Base-by-base conservation (phyloP, 495 filamentous ascomycete genomes). In the Pyrenopolyporus hunteri region DNA sequence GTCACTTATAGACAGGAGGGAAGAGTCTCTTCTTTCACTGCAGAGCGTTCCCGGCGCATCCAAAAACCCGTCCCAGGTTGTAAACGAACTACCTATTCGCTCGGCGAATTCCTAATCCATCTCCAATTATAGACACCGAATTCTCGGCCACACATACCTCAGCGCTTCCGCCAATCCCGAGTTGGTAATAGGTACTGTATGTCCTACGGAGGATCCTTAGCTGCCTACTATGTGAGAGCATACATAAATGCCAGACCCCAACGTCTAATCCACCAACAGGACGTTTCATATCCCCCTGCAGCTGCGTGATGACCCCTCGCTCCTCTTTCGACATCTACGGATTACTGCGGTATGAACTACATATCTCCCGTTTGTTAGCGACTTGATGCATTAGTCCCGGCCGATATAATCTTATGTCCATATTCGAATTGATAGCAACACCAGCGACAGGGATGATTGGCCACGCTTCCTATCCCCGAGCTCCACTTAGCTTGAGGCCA, bases 121-220 rank as follows among this genome's bases (percentile, higher is more conserved):
- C 37, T 48, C 39, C 11, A 33, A 33, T n/a, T n/a, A n/a, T 13
- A 13, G 31, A 33, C 9, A 33, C 31, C 31, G 31, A 35, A 35
- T n/a, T n/a, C n/a, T n/a, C n/a, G n/a, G n/a, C n/a, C n/a, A n/a
- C n/a, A n/a, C n/a, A n/a, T n/a, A n/a, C n/a, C n/a, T n/a, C n/a
- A n/a, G n/a, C n/a, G n/a, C n/a, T n/a, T n/a, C n/a, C n/a, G n/a
- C n/a, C n/a, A n/a, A n/a, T n/a, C n/a, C n/a, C n/a, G n/a, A n/a
- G n/a, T n/a, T n/a, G n/a, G n/a, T n/a, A n/a, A n/a, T n/a, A n/a
- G n/a, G n/a, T n/a, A n/a, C n/a, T n/a, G n/a, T n/a, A n/a, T n/a
- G n/a, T n/a, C n/a, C n/a, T n/a, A n/a, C n/a, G n/a, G n/a, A 63
- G 53, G 60, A 63, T 57, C 46, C 36, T 62, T 22, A 28, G 14